A percentile compares a stretch with the other conserved stretches of the same genome.
phyloP scores from a whole-genome alignment of 1,284 basidiomycete genomes.

The Wallemia mellicola region DNA sequence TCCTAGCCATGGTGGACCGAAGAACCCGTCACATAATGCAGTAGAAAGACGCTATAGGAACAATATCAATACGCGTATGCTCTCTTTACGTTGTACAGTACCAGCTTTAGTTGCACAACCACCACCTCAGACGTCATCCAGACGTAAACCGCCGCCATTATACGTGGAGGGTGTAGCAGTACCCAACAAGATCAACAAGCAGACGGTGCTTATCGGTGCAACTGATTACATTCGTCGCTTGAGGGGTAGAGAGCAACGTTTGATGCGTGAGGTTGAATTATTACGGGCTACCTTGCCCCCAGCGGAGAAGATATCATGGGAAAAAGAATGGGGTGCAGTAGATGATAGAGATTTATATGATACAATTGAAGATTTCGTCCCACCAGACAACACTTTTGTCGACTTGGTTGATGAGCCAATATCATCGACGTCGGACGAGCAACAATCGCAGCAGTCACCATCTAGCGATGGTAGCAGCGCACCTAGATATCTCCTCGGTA shows the following conservation, averaged over 20 bases:
- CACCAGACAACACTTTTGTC: not conserved
- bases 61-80: conserved; percentile 64
- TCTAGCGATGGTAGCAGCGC: not conserved
- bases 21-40: conserved; percentile 53
- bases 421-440: not conserved
- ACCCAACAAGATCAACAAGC: conserved; percentile 14
- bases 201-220: conserved; percentile 12
- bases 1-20: conserved; percentile 21
- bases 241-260: conserved; percentile 10
- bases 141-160: conserved; percentile 8
- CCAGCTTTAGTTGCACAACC: conserved; percentile 29
- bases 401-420: not conserved
- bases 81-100: conserved; percentile 45
- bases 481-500: not conserved
- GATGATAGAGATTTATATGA: not conserved
- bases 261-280: conserved; percentile 3
- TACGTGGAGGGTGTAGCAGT: conserved; percentile 13
- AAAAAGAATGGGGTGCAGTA: not conserved
- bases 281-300: not conserved
- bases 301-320: not conserved
- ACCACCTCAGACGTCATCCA: conserved; percentile 7
- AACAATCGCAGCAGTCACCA: not conserved
- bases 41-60: conserved; percentile 70
- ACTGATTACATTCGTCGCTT: conserved; percentile 14
- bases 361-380: not conserved